Evolutionary conservation across 2,329 filamentous ascomycete species (phyloP).

Genomic region (Phoma herbarum): DNA sequence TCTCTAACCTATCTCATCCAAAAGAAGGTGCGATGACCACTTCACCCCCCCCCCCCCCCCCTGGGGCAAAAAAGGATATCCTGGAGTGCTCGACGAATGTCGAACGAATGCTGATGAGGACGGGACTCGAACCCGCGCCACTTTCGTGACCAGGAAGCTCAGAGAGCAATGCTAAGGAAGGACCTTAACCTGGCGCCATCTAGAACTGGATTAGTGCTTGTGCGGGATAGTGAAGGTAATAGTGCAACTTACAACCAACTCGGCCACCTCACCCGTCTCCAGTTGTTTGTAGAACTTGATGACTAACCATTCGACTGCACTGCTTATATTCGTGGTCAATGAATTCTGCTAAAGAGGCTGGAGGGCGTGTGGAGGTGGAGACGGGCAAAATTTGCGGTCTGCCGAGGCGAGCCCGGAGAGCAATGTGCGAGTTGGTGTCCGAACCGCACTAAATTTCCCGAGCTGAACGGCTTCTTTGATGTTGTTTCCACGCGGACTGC

Average conservation of each 20-base stretch:
- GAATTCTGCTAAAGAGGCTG: no score
- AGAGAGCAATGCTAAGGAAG: constrained; percentile 1
- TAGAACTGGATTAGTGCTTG: no score
- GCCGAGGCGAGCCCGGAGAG: neutral
- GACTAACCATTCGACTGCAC: neutral
- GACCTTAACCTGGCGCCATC: constrained; percentile 4
- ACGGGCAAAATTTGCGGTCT: neutral
- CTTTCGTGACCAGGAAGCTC: constrained; percentile 4
- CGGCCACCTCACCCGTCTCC: neutral
- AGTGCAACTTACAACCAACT: neutral
- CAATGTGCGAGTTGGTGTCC: neutral
- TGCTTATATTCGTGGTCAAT: no score
- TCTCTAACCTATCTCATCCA: no score
- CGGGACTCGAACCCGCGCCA: constrained; percentile 4
- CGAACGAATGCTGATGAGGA: constrained; percentile 4
- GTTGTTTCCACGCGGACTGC: neutral
- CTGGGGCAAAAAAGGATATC: neutral
- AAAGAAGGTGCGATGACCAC: no score
- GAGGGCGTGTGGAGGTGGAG: no score
- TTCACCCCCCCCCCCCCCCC: neutral
- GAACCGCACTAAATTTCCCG: neutral
- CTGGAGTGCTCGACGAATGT: constrained; percentile 1
- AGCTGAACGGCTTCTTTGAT: neutral
- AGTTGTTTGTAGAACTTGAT: neutral
- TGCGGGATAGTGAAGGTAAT: neutral